Conservation (phyloP, 495 filamentous ascomycete species). For the Daldinia grandis region DNA sequence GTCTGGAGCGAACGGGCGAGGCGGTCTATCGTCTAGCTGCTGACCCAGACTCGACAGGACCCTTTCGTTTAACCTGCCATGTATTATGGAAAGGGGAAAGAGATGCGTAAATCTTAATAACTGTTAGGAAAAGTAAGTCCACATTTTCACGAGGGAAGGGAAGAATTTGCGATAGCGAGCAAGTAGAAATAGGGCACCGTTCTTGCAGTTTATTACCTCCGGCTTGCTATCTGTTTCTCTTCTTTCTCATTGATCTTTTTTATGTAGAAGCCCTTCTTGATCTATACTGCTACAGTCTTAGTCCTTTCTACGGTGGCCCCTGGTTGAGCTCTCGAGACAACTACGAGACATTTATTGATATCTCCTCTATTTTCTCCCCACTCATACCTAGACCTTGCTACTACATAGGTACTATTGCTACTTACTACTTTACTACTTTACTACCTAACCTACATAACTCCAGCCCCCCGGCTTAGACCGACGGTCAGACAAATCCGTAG, state of each 20-base stretch:
- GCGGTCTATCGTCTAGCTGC: slow-evolving; percentile 15
- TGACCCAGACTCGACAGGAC: not conserved
- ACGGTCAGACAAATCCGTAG: slow-evolving; percentile 34
- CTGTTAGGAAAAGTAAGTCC: slow-evolving; percentile 27
- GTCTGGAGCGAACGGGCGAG: slow-evolving; percentile 11
- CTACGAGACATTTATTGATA: slow-evolving; percentile 21
- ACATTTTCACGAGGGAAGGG: slow-evolving; percentile 32
- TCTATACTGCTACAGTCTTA: not conserved
- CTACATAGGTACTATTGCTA: slow-evolving; percentile 2
- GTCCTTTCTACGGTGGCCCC: not conserved
- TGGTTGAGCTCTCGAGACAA: slow-evolving; percentile 29
- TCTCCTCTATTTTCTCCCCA: slow-evolving; percentile 23
- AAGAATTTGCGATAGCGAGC: slow-evolving; percentile 29
- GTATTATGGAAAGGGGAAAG: slow-evolving; percentile 6
- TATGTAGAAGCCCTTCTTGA: not conserved
- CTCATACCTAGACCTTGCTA: slow-evolving; percentile 7
- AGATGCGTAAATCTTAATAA: slow-evolving; percentile 31
- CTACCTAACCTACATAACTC: not conserved
- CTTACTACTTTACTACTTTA: slow-evolving; percentile 8
- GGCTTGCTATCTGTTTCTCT: not conserved
- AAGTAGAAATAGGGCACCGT: slow-evolving; percentile 26
- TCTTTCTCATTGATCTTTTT: slow-evolving; percentile 7
- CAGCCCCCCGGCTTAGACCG: not conserved
- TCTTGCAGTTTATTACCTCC: not conserved
- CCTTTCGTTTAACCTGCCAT: not conserved